Conservation (phyloP, 768 basidiomycete species). For the Boletus subparvulus region DNA sequence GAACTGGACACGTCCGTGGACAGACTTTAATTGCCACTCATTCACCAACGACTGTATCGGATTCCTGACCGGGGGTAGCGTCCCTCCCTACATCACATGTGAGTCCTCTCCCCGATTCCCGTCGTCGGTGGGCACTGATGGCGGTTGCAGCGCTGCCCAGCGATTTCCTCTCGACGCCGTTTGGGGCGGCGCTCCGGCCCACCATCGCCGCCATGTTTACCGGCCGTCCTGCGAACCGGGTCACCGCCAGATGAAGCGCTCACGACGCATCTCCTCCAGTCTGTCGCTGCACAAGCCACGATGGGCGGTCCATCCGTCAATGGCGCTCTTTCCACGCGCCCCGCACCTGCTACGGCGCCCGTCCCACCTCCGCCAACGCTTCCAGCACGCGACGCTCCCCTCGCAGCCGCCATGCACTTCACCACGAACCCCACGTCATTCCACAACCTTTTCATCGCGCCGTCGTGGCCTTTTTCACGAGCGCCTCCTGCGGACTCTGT, state of each 20-base stretch:
- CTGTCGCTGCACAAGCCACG: slow-evolving; percentile 53
- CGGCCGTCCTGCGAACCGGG: slow-evolving; percentile 33
- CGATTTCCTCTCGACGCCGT: slow-evolving; percentile 87
- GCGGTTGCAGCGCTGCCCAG: slow-evolving; percentile 59
- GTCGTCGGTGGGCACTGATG: background rate
- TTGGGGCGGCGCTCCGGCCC: slow-evolving; percentile 81
- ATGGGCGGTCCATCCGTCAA: slow-evolving; percentile 14
- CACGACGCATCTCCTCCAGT: slow-evolving; percentile 51
- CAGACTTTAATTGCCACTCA: slow-evolving; percentile 94
- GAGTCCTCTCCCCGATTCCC: background rate
- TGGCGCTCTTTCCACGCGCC: background rate
- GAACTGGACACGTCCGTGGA: background rate
- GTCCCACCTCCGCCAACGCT: slow-evolving; percentile 25
- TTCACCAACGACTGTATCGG: slow-evolving; percentile 89
- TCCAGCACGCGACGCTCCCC: too few relatives aligned
- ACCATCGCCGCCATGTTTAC: slow-evolving; percentile 91
- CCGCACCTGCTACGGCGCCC: slow-evolving; percentile 8
- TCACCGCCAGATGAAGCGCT: slow-evolving; percentile 47
- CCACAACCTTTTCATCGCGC: too few relatives aligned
- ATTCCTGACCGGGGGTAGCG: slow-evolving; percentile 79
- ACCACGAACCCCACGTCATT: too few relatives aligned
- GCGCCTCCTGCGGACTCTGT: too few relatives aligned
- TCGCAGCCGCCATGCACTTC: too few relatives aligned
- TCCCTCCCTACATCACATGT: slow-evolving; percentile 85
- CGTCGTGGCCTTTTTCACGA: too few relatives aligned